Evolutionary conservation across 768 basidiomycete species (phyloP), one percentile per base, ranked within the genome.

Genomic region (Tubosaeta sp.): DNA sequence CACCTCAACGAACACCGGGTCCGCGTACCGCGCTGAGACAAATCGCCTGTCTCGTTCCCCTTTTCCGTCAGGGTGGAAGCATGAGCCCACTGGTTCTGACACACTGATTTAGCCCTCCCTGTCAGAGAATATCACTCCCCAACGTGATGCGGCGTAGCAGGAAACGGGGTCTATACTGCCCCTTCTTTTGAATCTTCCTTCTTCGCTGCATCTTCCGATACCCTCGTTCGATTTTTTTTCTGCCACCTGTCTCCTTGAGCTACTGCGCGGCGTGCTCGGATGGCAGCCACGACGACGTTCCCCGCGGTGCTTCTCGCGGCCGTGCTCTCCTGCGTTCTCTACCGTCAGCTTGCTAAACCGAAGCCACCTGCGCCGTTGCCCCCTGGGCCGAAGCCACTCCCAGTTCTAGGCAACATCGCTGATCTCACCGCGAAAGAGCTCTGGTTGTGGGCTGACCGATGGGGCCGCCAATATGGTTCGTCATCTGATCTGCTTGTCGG

Each of bases 341-440:
- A 58, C 16, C 56, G 54, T 44, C 55, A 42, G 12, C 19, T 57
- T 41, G 40, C 51, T 12, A 54, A 24, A 44, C 50, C 52, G 36
- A 58, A 49, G 44, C 45, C 19, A 55, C 69, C 67, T 54, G 67
- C 68, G 35, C 71, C 75, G 47, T 66, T 80, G 25, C 86, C 86
- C 32, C 85, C 86, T 51, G 87, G 86, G 21, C 87, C 87, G 49
- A 79, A 74, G 55, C 82, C 83, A 0, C 63, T 84, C 50, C 84
- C 84, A 0, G 34, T 86, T 42, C 59, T 88, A 13, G 86, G 87
- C 7, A 87, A 89, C 65, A 58, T 86, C 11, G 65, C 70, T 36
- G 79, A 87, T 59, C 71, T 88, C 49, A 78, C 77, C 0, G 51
- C 76, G 11, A 79, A 80, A 53, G 79, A 86, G 64, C 75, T 84